phyloP scores from a whole-genome alignment of 2,329 filamentous ascomycete genomes.

The Exutisphaerella laricina region DNA sequence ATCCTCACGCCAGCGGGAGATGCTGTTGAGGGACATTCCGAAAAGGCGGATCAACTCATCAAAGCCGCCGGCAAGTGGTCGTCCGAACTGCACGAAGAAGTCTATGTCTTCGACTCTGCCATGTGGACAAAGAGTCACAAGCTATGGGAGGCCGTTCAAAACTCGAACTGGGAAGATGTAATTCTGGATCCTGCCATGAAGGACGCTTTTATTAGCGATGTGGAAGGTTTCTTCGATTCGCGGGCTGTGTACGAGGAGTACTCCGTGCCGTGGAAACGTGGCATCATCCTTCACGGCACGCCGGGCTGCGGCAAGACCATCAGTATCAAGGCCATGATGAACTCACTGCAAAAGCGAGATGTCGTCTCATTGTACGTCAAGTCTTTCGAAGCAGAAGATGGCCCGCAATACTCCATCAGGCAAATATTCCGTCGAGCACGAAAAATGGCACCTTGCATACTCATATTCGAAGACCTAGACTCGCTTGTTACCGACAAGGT shows the following conservation, averaged over 20 bases:
- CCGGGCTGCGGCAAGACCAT: slow-evolving; percentile 44
- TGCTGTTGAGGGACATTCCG: slow-evolving; percentile 20
- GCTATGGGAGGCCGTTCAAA: slow-evolving; percentile 38
- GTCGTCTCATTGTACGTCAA: slow-evolving; percentile 39
- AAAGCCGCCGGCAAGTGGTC: slow-evolving; percentile 37
- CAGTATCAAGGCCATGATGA: slow-evolving; percentile 38
- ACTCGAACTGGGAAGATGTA: slow-evolving; percentile 42
- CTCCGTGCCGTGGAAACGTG: slow-evolving; percentile 45
- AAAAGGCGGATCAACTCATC: slow-evolving; percentile 34
- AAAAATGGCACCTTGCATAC: slow-evolving; percentile 59
- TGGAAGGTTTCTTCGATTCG: slow-evolving; percentile 38
- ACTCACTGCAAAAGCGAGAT: slow-evolving; percentile 37
- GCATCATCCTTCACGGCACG: slow-evolving; percentile 39
- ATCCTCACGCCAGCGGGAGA: slow-evolving; percentile 12
- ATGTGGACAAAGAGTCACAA: slow-evolving; percentile 38
- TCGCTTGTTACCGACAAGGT: slow-evolving; percentile 56
- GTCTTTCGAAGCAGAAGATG: slow-evolving; percentile 35
- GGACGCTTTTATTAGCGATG: slow-evolving; percentile 35
- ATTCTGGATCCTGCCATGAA: slow-evolving; percentile 43
- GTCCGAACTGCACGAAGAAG: slow-evolving; percentile 35
- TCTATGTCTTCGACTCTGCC: slow-evolving; percentile 42
- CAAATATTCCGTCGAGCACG: slow-evolving; percentile 56
- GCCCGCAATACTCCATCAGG: slow-evolving; percentile 42
- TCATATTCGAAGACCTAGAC: slow-evolving; percentile 68
- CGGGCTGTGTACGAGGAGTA: slow-evolving; percentile 39